These are phyloP conservation scores for Alternaria sp. DNA, from an alignment of 2,329 filamentous ascomycete species.

Conservation along the genomic window DNA sequence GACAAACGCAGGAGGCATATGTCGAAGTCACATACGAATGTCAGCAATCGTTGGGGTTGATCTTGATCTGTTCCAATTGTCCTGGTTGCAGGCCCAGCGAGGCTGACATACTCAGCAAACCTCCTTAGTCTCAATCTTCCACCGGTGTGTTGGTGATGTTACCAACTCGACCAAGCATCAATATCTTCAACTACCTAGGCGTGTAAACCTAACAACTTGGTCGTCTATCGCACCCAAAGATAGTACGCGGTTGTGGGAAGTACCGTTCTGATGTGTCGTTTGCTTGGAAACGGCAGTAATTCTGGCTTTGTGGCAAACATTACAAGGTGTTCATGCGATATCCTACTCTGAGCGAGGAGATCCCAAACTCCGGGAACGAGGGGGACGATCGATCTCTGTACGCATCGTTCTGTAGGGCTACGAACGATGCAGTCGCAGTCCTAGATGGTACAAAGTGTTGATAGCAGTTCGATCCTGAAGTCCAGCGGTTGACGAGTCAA, in stretches of 20 bases:
- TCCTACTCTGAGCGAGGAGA: neutral
- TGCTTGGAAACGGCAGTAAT: neutral
- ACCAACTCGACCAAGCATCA: neutral
- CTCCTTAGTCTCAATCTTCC: neutral
- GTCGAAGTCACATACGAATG: neutral
- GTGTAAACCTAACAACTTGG: neutral
- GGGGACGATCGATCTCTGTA: neutral
- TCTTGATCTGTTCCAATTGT: too few relatives aligned
- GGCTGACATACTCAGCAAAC: neutral
- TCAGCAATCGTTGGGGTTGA: neutral
- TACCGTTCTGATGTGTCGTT: neutral
- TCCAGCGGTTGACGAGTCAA: neutral
- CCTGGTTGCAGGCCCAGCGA: neutral
- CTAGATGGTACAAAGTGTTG: neutral
- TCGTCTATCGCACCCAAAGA: neutral
- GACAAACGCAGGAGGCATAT: neutral
- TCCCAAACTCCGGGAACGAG: too few relatives aligned
- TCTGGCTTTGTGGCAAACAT: neutral
- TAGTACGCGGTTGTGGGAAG: neutral
- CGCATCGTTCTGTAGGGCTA: neutral
- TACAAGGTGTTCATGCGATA: neutral
- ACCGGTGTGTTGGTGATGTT: neutral
- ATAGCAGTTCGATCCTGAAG: neutral
- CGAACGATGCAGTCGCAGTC: neutral
- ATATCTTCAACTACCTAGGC: neutral